These are phyloP conservation scores for Closterium sp. DNA, from an alignment of 139 green algal species.

Conservation along the genomic window DNA sequence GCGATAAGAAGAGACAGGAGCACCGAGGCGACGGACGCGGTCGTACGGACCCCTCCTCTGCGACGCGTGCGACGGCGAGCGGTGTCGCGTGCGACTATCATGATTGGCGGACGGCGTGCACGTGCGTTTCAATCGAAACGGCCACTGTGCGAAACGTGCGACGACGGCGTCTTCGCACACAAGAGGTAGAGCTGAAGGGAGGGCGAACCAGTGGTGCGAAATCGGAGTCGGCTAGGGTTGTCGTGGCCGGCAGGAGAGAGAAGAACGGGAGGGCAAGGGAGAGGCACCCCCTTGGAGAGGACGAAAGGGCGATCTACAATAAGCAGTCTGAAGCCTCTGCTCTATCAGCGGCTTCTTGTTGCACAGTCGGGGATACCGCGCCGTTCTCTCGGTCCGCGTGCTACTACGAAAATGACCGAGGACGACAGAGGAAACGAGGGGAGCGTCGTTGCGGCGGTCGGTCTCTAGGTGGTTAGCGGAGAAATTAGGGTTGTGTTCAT, in stretches of 20 bases:
- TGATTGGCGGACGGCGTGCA: background rate
- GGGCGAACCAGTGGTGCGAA: too few relatives aligned
- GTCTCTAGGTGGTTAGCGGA: too few relatives aligned
- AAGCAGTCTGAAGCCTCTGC: background rate
- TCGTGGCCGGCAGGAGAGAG: background rate
- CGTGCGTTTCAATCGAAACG: background rate
- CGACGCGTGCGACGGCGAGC: background rate
- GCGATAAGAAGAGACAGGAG: background rate
- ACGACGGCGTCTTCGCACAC: too few relatives aligned
- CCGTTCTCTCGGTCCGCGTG: background rate
- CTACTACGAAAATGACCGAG: background rate
- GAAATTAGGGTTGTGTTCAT: too few relatives aligned
- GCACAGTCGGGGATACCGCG: background rate
- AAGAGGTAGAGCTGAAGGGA: background rate
- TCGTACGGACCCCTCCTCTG: background rate
- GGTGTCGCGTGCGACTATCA: background rate
- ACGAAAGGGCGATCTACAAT: background rate
- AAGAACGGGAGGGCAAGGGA: background rate
- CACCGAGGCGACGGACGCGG: background rate
- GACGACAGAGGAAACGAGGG: too few relatives aligned
- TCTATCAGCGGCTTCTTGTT: background rate
- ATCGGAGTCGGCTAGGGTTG: too few relatives aligned
- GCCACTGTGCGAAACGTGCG: background rate
- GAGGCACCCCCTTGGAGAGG: background rate
- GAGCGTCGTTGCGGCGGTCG: too few relatives aligned